These are phyloP conservation scores for Talaromyces sp. DNA, from an alignment of 2,329 filamentous ascomycete species.

Conservation along the genomic window DNA sequence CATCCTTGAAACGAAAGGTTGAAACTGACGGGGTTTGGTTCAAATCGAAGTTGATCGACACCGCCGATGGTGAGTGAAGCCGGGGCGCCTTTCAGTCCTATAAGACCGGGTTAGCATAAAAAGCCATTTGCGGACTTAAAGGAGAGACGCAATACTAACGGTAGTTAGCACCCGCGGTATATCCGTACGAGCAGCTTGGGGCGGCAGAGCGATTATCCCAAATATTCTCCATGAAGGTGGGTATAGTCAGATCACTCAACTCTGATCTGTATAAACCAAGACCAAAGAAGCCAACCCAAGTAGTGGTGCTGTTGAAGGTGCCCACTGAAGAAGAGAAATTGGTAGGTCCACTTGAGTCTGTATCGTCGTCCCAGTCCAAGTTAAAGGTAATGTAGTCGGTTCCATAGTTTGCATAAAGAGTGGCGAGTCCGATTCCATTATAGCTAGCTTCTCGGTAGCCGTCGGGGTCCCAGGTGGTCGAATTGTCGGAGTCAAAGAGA, in stretches of 20 bases:
- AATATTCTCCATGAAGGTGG: not conserved
- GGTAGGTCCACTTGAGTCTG: no score
- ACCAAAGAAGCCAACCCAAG: not conserved
- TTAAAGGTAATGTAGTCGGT: not conserved
- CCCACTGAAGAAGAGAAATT: not conserved
- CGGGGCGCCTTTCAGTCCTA: conserved; percentile 23
- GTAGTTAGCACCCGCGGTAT: conserved; percentile 28
- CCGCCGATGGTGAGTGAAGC: conserved; percentile 28
- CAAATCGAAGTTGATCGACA: conserved; percentile 25
- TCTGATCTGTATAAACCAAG: not conserved
- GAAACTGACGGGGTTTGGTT: conserved; percentile 22
- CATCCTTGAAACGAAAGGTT: conserved; percentile 21
- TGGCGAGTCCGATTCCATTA: not conserved
- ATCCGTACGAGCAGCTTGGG: conserved; percentile 27
- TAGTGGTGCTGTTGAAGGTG: not conserved
- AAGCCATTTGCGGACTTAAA: not conserved
- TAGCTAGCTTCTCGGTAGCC: not conserved
- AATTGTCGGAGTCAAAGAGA: not conserved
- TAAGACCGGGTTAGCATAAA: not conserved
- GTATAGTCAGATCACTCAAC: not conserved
- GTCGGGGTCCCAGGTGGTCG: not conserved
- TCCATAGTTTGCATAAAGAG: not conserved
- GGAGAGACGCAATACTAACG: conserved; percentile 14
- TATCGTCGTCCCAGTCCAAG: not conserved
- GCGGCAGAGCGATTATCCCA: not conserved